Percentiles rank a stretch among this genome's conserved stretches.
Conservation (phyloP, 2,329 filamentous ascomycete genomes). For the Alternaria brassicae region DNA sequence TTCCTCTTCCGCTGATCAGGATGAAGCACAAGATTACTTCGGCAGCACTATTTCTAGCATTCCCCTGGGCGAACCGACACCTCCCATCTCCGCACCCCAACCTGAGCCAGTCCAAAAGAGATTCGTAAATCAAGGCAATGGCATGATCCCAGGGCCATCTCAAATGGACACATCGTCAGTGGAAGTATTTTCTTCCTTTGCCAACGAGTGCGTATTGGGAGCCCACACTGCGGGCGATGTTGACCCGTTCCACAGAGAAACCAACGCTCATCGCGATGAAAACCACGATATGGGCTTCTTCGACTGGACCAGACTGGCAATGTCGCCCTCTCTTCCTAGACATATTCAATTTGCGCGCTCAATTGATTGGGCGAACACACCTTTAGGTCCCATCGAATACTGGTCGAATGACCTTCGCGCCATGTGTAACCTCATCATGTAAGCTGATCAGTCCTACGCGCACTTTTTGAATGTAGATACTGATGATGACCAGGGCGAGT, state of each 20-base stretch:
- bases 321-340: constrained; percentile 67
- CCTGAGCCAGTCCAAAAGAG: constrained; percentile 10
- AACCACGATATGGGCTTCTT: constrained; percentile 64
- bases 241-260: constrained; percentile 49
- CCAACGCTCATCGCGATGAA: constrained; percentile 28
- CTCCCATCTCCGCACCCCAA: constrained; percentile 14
- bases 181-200: constrained; percentile 39
- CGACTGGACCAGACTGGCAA: constrained; percentile 79
- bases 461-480: background rate
- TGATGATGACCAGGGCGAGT: constrained; percentile 40
- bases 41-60: constrained; percentile 36
- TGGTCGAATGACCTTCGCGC: constrained; percentile 76
- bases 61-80: constrained; percentile 21
- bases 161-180: constrained; percentile 28
- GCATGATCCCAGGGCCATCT: constrained; percentile 17
- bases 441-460: constrained; percentile 3
- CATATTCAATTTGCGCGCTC: constrained; percentile 77
- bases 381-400: constrained; percentile 75
- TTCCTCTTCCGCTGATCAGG: constrained; percentile 17
- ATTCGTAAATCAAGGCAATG: constrained; percentile 5
- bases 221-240: constrained; percentile 50
- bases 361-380: constrained; percentile 75
- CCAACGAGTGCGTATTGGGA: constrained; percentile 52
- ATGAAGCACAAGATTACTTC: constrained; percentile 54
- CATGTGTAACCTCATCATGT: constrained; percentile 84